phyloP scores from a whole-genome alignment of 1,139 yeast genomes.

The Suhomyces coccinellae region DNA sequence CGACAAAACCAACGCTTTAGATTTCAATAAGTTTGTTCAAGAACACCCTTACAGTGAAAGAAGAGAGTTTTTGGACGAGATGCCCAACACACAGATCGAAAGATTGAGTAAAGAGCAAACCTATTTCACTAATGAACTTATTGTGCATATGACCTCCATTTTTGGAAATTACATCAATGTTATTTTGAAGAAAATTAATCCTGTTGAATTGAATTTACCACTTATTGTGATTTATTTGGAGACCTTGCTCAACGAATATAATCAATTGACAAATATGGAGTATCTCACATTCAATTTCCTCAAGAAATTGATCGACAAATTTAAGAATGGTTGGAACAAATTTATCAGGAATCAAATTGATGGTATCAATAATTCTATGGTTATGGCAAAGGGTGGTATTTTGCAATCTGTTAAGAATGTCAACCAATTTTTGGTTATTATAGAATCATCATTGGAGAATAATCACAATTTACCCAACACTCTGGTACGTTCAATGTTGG shows the following conservation, averaged over 20 bases:
- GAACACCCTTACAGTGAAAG: constrained; percentile 39
- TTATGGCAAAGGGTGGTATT: constrained; percentile 45
- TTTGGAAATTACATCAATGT: constrained; percentile 51
- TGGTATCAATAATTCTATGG: constrained; percentile 50
- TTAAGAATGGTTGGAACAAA: constrained; percentile 57
- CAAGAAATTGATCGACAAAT: constrained; percentile 52
- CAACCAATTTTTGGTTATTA: constrained; percentile 34
- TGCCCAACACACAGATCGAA: constrained; percentile 20
- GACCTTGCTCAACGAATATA: constrained; percentile 37
- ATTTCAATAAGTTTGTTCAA: constrained; percentile 51
- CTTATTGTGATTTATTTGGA: constrained; percentile 43
- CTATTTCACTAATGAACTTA: constrained; percentile 52
- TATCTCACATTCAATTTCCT: constrained; percentile 54
- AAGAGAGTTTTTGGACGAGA: constrained; percentile 29
- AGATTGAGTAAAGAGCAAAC: constrained; percentile 22
- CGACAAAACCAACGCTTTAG: constrained; percentile 38
- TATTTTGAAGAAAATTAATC: constrained; percentile 39
- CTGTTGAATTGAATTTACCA: constrained; percentile 40
- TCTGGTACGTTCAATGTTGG: constrained; percentile 37
- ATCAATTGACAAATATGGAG: constrained; percentile 52
- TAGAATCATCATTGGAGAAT: constrained; percentile 34
- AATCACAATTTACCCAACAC: constrained; percentile 23
- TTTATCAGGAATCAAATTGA: constrained; percentile 57
- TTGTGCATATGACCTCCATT: constrained; percentile 51
- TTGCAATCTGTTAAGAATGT: constrained; percentile 37